Conservation (phyloP, 768 basidiomycete genomes). For the Hygrocybe punicea region DNA sequence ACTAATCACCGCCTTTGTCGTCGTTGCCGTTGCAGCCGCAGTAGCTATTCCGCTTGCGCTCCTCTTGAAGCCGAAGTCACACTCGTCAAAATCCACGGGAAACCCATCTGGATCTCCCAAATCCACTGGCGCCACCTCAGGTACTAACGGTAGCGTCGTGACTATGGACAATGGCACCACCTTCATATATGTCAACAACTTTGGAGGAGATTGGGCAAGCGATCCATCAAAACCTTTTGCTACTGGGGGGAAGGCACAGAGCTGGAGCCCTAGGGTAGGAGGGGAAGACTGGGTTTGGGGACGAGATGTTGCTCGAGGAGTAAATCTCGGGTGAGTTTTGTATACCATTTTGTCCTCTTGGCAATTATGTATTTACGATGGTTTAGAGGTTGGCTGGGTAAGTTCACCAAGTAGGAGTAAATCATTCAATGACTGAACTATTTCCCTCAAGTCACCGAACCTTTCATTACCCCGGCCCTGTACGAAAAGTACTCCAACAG, state of each 20-base stretch:
- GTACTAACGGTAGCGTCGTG: constrained; percentile 63
- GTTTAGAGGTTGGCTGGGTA: constrained; percentile 48
- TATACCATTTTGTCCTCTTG: constrained; percentile 3
- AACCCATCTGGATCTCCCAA: not conserved
- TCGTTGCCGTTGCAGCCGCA: constrained; percentile 35
- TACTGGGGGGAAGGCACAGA: constrained; percentile 70
- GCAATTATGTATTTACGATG: no score
- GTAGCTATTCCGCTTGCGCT: constrained; percentile 35
- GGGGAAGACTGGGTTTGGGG: constrained; percentile 72
- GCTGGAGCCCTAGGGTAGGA: constrained; percentile 73
- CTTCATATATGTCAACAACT: constrained; percentile 73
- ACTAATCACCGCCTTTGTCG: constrained; percentile 24
- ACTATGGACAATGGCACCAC: constrained; percentile 72
- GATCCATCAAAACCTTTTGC: constrained; percentile 71
- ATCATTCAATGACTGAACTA: not conserved
- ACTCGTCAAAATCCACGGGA: constrained; percentile 14
- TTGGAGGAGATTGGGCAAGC: constrained; percentile 79
- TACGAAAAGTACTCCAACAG: constrained; percentile 60
- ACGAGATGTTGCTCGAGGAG: constrained; percentile 51
- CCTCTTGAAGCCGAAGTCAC: constrained; percentile 19
- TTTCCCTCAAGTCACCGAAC: constrained; percentile 55
- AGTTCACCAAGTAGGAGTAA: constrained; percentile 13
- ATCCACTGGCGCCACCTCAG: constrained; percentile 37
- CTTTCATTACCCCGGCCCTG: constrained; percentile 68
- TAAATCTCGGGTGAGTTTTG: constrained; percentile 54